Conservation (phyloP, 2,329 filamentous ascomycete species). For the Ophiognomonia clavigignenti-juglandacearum region DNA sequence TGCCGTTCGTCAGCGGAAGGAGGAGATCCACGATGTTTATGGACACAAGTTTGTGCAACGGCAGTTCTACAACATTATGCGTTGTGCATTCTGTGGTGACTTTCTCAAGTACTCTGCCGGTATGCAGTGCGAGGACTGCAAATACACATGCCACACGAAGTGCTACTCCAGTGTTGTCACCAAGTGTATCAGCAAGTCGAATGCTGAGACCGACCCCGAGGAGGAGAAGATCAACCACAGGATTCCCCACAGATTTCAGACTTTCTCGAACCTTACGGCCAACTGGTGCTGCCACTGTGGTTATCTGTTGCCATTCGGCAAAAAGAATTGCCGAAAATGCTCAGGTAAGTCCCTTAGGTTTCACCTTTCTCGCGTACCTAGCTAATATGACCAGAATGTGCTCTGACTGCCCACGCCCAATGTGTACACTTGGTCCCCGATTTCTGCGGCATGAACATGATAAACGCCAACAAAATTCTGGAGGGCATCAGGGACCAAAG, state of each 20-base stretch:
- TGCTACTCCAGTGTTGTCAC: conserved; percentile 96
- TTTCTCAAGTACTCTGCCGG: conserved; percentile 98
- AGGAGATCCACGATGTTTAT: conserved; percentile 97
- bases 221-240: conserved; percentile 99
- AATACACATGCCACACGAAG: conserved; percentile 98
- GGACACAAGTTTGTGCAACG: conserved; percentile 98
- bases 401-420: conserved; percentile 81
- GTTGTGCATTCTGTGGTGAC: conserved; percentile 93
- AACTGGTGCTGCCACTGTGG: conserved; percentile 99
- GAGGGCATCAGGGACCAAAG: conserved; percentile 78
- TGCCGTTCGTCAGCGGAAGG: conserved; percentile 94
- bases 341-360: conserved; percentile 53
- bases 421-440: conserved; percentile 96
- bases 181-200: conserved; percentile 99
- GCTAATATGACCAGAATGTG: conserved; percentile 63
- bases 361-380: not conserved
- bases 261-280: conserved; percentile 95
- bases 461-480: conserved; percentile 88
- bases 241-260: conserved; percentile 93
- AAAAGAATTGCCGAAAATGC: conserved; percentile 92
- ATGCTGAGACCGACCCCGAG: conserved; percentile 95
- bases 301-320: conserved; percentile 89
- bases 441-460: conserved; percentile 99
- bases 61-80: conserved; percentile 99
- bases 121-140: conserved; percentile 99